A percentile compares a stretch with the other conserved stretches of the same genome.
phyloP scores from a whole-genome alignment of 768 basidiomycete genomes.

The Lactifluus subvellereus region DNA sequence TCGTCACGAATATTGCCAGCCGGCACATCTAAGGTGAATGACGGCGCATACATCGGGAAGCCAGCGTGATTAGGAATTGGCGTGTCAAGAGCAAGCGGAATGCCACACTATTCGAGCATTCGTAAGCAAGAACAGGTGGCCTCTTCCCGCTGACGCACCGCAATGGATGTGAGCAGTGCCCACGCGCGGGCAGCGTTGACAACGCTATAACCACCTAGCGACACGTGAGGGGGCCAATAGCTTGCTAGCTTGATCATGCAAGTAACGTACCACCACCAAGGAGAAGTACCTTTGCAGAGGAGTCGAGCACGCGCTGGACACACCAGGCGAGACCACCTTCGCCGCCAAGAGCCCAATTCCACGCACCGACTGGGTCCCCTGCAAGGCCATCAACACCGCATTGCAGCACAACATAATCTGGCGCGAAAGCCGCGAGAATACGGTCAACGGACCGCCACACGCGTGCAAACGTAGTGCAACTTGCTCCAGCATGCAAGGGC shows the following conservation, averaged over 20 bases:
- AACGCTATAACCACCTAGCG: slow-evolving; percentile 72
- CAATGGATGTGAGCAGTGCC: slow-evolving; percentile 73
- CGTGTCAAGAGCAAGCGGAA: slow-evolving; percentile 50
- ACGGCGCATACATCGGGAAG: slow-evolving; percentile 72
- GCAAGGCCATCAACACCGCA: slow-evolving; percentile 86
- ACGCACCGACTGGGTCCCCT: slow-evolving; percentile 71
- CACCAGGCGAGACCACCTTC: slow-evolving; percentile 66
- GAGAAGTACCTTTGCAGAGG: slow-evolving; percentile 60
- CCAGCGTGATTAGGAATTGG: slow-evolving; percentile 71
- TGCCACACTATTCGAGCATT: slow-evolving; percentile 40
- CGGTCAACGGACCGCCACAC: slow-evolving; percentile 61
- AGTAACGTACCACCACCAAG: slow-evolving; percentile 62
- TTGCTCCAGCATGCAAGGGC: slow-evolving; percentile 70
- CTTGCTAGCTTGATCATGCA: neutral
- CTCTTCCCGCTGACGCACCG: slow-evolving; percentile 41
- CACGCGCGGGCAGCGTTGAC: slow-evolving; percentile 84
- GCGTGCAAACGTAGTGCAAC: slow-evolving; percentile 50
- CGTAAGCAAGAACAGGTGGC: neutral
- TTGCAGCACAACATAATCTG: slow-evolving; percentile 77
- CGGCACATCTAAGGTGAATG: slow-evolving; percentile 74
- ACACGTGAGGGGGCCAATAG: neutral
- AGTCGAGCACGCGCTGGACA: slow-evolving; percentile 42
- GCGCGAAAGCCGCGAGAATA: slow-evolving; percentile 55
- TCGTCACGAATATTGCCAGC: slow-evolving; percentile 68
- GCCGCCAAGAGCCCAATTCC: slow-evolving; percentile 62